Evolutionary conservation across 2,329 filamentous ascomycete genomes (phyloP).

Genomic region (Lecanicillium sp.): DNA sequence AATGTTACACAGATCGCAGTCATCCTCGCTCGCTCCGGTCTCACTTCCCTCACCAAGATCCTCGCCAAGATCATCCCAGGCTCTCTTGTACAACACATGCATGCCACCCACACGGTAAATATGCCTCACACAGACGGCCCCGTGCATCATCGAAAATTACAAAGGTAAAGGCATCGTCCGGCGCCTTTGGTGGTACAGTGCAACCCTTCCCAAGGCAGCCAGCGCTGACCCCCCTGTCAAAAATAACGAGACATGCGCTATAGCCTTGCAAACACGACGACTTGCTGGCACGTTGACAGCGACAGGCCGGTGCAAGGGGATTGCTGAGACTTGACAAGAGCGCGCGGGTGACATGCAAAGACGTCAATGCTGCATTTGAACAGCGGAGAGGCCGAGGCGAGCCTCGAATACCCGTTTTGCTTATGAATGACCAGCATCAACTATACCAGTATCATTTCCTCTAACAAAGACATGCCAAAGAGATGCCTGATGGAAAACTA

Average conservation of each 20-base stretch:
- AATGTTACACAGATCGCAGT: constrained; percentile 1
- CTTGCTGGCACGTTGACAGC: too few species aligned
- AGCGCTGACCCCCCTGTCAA: too few species aligned
- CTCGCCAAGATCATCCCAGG: not conserved
- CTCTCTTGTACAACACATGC: constrained; percentile 6
- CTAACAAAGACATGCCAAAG: not conserved
- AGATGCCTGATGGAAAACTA: too few species aligned
- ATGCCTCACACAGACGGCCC: not conserved
- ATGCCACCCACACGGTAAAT: not conserved
- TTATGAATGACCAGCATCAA: not conserved
- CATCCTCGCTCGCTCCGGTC: too few species aligned
- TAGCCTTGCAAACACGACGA: too few species aligned
- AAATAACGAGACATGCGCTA: too few species aligned
- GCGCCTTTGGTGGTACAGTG: too few species aligned
- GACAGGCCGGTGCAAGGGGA: too few species aligned
- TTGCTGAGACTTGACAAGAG: too few species aligned
- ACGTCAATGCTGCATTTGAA: not conserved
- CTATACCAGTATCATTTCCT: not conserved
- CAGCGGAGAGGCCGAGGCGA: not conserved
- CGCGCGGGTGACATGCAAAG: too few species aligned
- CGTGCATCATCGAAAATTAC: not conserved
- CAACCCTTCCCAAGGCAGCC: too few species aligned
- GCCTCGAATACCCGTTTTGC: constrained; percentile 2
- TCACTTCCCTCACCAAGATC: not conserved
- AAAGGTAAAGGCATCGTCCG: too few species aligned